Evolutionary conservation across 768 basidiomycete species (phyloP).

Genomic region (Tephrocybe sp.): DNA sequence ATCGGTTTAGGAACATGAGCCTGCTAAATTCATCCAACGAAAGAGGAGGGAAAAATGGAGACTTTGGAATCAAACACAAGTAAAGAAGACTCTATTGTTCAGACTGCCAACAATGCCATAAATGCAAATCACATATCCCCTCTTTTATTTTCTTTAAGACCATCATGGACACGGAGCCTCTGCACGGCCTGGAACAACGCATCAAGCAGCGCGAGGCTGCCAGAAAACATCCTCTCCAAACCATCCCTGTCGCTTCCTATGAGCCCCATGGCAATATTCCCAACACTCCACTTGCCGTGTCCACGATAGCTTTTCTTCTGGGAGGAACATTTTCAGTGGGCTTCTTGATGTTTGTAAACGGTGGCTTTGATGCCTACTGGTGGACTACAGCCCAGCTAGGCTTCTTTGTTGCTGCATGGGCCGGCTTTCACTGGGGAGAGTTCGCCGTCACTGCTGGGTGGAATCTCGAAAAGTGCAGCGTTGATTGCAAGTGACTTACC

Average conservation of each 20-base stretch:
- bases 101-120: slow-evolving; percentile 15
- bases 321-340: slow-evolving; percentile 71
- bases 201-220: slow-evolving; percentile 39
- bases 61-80: slow-evolving; percentile 22
- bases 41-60: not conserved
- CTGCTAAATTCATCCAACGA: not conserved
- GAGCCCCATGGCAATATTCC: slow-evolving; percentile 61
- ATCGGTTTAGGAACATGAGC: slow-evolving; percentile 20
- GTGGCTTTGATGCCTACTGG: slow-evolving; percentile 44
- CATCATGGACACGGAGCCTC: slow-evolving; percentile 28
- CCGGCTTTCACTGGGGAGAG: slow-evolving; percentile 90
- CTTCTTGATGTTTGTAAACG: slow-evolving; percentile 42
- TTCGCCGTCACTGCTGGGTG: slow-evolving; percentile 95
- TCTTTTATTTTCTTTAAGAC: slow-evolving; percentile 17
- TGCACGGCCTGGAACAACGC: slow-evolving; percentile 39
- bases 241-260: slow-evolving; percentile 40
- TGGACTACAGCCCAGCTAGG: slow-evolving; percentile 78
- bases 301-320: slow-evolving; percentile 80
- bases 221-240: slow-evolving; percentile 45
- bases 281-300: slow-evolving; percentile 83
- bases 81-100: slow-evolving; percentile 25
- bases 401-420: slow-evolving; percentile 80
- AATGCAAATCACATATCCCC: slow-evolving; percentile 15
- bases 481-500: slow-evolving; percentile 71
- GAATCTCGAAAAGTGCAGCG: slow-evolving; percentile 88